A percentile compares a stretch with the other conserved stretches of the same genome.
phyloP scores from a whole-genome alignment of 73 alveolate species.

The Paramecium primaurelia region DNA sequence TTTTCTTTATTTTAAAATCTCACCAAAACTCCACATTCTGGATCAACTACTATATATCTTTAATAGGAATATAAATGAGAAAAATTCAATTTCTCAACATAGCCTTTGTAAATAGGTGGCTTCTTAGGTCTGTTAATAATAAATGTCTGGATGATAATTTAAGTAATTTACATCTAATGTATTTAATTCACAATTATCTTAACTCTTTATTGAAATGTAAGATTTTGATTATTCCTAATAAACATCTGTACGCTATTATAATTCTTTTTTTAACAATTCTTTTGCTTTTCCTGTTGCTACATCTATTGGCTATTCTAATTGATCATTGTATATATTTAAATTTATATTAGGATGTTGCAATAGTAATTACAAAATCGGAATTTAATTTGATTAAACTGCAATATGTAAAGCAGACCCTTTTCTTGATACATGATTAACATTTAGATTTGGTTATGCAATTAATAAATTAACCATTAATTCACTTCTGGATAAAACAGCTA shows the following conservation, averaged over 20 bases:
- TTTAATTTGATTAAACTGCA: neutral
- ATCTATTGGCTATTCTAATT: neutral
- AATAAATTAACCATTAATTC: neutral
- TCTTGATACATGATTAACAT: neutral
- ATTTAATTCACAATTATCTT: neutral
- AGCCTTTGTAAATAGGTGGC: conserved; percentile 29
- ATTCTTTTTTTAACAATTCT: neutral
- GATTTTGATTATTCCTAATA: neutral
- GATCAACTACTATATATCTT: conserved; percentile 2
- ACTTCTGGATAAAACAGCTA: neutral
- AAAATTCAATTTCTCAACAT: neutral
- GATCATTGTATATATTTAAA: neutral
- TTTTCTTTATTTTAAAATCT: neutral
- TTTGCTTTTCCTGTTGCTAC: conserved; percentile 2
- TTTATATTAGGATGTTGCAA: neutral
- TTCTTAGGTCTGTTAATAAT: neutral
- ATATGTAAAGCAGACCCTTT: conserved; percentile 35
- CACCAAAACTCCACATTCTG: neutral
- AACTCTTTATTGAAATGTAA: neutral
- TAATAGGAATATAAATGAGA: neutral
- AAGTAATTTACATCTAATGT: neutral
- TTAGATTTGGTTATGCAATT: neutral
- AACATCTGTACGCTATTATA: neutral
- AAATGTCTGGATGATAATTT: neutral
- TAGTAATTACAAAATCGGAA: neutral